These are phyloP conservation scores for Verticillium alfalfae DNA, from an alignment of 2,329 filamentous ascomycete species.

Conservation along the genomic window DNA sequence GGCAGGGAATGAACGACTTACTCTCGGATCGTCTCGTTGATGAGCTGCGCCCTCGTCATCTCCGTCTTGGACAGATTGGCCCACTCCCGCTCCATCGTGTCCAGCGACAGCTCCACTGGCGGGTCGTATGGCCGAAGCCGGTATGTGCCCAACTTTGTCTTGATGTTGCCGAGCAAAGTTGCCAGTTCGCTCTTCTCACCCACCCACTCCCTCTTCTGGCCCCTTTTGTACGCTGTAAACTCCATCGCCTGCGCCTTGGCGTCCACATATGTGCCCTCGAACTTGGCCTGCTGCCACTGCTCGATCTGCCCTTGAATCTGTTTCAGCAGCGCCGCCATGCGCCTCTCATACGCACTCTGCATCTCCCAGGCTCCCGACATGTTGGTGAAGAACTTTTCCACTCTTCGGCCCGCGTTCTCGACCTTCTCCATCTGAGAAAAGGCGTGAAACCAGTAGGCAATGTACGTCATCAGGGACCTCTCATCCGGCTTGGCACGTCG, in stretches of 20 bases:
- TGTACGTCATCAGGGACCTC: constrained; percentile 97
- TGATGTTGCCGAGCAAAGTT: constrained; percentile 93
- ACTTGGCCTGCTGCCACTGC: constrained; percentile 72
- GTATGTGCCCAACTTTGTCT: constrained; percentile 96
- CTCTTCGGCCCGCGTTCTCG: constrained; percentile 90
- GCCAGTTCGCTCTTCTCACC: constrained; percentile 95
- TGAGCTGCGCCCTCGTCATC: constrained; percentile 82
- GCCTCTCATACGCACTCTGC: constrained; percentile 91
- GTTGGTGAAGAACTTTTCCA: constrained; percentile 97
- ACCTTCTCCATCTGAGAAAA: constrained; percentile 99
- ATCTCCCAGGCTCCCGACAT: constrained; percentile 99
- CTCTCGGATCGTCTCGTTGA: constrained; percentile 98
- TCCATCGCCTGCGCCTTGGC: constrained; percentile 80
- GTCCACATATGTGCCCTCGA: constrained; percentile 87
- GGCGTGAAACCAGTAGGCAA: constrained; percentile 99
- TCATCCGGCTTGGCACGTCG: constrained; percentile 96
- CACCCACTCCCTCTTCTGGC: constrained; percentile 90
- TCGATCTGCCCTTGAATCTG: constrained; percentile 69
- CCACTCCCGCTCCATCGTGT: constrained; percentile 82
- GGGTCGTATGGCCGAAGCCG: constrained; percentile 86
- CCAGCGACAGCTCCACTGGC: constrained; percentile 74
- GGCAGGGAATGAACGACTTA: constrained; percentile 36
- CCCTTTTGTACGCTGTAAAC: constrained; percentile 86
- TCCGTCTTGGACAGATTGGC: constrained; percentile 72
- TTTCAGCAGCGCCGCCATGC: constrained; percentile 77